Evolutionary conservation across 257 asterid species (phyloP).

Genomic region (Solanum tacnaense): DNA sequence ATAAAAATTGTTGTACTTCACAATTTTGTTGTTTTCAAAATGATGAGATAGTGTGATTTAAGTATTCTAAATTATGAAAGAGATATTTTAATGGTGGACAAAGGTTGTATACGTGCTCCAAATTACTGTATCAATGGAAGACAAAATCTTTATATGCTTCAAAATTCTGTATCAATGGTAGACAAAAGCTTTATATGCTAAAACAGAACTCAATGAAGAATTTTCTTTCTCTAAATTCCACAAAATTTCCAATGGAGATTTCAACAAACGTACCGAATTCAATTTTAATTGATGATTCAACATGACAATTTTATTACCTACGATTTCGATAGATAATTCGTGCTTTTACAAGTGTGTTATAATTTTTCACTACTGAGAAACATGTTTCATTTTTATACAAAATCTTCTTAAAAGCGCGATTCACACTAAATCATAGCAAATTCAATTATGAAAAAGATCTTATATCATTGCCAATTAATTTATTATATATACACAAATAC

Average conservation of each 20-base stretch:
- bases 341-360: background rate
- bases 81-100: background rate
- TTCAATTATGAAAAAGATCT: no score
- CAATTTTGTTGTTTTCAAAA: background rate
- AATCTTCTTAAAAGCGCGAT: no score
- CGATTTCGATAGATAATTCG: background rate
- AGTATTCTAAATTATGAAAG: background rate
- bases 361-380: background rate
- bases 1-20: background rate
- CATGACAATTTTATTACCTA: no score
- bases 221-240: background rate
- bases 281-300: no score
- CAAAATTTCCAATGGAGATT: no score
- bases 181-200: background rate
- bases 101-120: background rate
- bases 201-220: no score
- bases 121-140: background rate
- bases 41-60: background rate
- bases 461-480: background rate
- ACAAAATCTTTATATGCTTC: background rate
- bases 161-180: background rate
- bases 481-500: background rate
- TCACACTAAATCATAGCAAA: background rate
- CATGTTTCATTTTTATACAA: background rate
- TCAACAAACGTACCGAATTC: background rate